phyloP scores from a whole-genome alignment of 192 early-diverging fungal species.

The Thamnidium elegans region DNA sequence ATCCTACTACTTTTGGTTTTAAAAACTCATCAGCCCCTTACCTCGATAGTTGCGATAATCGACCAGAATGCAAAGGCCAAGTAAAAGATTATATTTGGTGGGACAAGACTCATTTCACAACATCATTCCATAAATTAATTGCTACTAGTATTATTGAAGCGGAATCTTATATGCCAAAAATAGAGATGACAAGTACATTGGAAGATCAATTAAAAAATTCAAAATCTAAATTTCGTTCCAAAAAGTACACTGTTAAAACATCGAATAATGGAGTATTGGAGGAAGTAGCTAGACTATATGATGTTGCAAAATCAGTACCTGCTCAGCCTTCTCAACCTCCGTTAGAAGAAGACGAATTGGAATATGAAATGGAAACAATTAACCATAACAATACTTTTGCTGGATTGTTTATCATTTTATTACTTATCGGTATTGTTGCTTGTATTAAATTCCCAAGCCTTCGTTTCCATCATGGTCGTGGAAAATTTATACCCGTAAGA shows the following conservation, averaged over 20 bases:
- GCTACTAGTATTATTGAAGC: conserved; percentile 24
- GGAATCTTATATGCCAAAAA: conserved; percentile 14
- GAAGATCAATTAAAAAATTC: conserved; percentile 8
- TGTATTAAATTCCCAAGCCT: not conserved
- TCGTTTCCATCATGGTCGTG: not conserved
- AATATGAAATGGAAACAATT: not conserved
- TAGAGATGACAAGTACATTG: not conserved
- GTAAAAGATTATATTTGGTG: conserved; percentile 35
- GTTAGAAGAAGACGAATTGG: conserved; percentile 2
- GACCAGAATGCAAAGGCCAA: not conserved
- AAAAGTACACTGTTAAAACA: conserved; percentile 5
- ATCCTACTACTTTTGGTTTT: conserved; percentile 29
- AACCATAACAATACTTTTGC: not conserved
- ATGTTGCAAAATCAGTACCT: not conserved
- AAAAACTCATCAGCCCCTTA: conserved; percentile 19
- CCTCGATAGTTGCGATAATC: conserved; percentile 25
- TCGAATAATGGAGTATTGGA: not conserved
- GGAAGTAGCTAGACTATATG: not conserved
- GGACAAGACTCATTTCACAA: conserved; percentile 36
- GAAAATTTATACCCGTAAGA: conserved; percentile 6
- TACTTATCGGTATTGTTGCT: not conserved
- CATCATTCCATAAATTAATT: conserved; percentile 21
- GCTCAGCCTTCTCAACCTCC: not conserved
- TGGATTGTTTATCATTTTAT: not conserved
- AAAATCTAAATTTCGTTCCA: conserved; percentile 10